Percentiles rank a stretch among this genome's conserved stretches.
phyloP scores from a whole-genome alignment of 2,329 filamentous ascomycete genomes.

The Diaporthe ilicicola region DNA sequence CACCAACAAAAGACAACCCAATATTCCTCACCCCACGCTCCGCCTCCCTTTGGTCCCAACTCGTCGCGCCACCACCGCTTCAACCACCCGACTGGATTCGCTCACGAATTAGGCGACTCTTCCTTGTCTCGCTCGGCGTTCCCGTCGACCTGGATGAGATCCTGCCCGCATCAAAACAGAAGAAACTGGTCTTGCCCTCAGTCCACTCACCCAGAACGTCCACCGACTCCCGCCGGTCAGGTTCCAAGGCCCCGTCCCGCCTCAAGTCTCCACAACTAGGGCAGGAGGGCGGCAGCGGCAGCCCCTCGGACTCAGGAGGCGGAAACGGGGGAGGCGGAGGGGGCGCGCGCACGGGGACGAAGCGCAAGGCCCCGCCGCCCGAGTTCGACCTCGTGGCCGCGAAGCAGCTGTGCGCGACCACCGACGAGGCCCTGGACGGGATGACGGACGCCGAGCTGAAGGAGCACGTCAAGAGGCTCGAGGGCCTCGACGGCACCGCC shows the following conservation, averaged over 20 bases:
- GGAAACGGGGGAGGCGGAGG: constrained; percentile 48
- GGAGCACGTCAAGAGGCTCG: constrained; percentile 74
- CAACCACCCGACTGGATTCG: constrained; percentile 98
- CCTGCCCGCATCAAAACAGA: constrained; percentile 94
- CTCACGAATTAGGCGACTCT: constrained; percentile 91
- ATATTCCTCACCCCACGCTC: constrained; percentile 87
- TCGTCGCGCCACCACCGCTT: constrained; percentile 91
- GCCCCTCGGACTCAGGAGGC: constrained; percentile 43
- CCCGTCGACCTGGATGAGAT: constrained; percentile 98
- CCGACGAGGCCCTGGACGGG: constrained; percentile 81
- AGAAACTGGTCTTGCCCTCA: constrained; percentile 93
- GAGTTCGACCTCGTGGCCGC: constrained; percentile 82
- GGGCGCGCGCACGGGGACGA: constrained; percentile 40
- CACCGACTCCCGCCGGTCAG: constrained; percentile 57
- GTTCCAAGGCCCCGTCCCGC: constrained; percentile 44
- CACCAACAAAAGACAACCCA: constrained; percentile 62
- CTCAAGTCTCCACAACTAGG: constrained; percentile 50
- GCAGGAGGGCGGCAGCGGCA: constrained; percentile 58
- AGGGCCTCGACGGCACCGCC: constrained; percentile 75
- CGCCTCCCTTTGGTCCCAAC: constrained; percentile 93
- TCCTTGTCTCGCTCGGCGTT: constrained; percentile 93
- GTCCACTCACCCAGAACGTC: constrained; percentile 68
- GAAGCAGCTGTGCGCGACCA: constrained; percentile 81
- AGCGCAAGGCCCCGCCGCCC: constrained; percentile 69
- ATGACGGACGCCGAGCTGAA: constrained; percentile 81